phyloP scores from a whole-genome alignment of 106 monocot genomes.

The Dactylorhiza incarnata region DNA sequence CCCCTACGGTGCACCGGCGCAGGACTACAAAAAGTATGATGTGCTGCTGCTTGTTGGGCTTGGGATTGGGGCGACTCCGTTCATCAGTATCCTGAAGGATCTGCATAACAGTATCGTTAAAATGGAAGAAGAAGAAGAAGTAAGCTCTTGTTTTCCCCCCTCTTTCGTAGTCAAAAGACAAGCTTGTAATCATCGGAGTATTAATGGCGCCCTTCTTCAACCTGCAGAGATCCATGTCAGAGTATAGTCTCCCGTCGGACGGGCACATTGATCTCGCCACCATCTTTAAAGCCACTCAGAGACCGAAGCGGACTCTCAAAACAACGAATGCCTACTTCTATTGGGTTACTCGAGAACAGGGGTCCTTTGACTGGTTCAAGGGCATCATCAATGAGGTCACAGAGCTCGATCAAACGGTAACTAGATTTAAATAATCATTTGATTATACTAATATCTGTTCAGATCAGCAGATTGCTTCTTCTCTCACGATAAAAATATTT shows the following conservation, averaged over 20 bases:
- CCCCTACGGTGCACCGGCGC: constrained; percentile 83
- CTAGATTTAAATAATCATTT: neutral
- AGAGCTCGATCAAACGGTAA: constrained; percentile 89
- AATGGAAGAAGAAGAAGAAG: constrained; percentile 79
- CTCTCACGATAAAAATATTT: too few species aligned
- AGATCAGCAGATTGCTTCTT: too few species aligned
- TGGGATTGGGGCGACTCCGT: constrained; percentile 96
- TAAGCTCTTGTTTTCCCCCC: constrained; percentile 15
- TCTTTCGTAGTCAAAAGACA: neutral
- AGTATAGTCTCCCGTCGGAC: constrained; percentile 23
- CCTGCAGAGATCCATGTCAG: constrained; percentile 42
- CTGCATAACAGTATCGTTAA: constrained; percentile 71
- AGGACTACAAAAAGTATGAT: constrained; percentile 88
- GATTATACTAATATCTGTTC: too few species aligned
- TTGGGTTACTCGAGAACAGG: constrained; percentile 94
- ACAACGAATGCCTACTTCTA: constrained; percentile 97
- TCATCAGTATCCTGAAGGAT: constrained; percentile 92
- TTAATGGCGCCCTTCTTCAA: neutral
- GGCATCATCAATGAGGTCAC: constrained; percentile 91
- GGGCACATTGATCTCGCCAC: constrained; percentile 38
- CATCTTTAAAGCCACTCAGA: constrained; percentile 31
- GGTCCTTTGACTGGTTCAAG: constrained; percentile 97
- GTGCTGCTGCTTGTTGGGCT: constrained; percentile 79
- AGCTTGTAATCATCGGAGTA: neutral
- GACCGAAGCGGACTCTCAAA: constrained; percentile 44